Evolutionary conservation across 257 asterid genomes (phyloP), one percentile per base, ranked within the genome.

Genomic region (Forsythia suspensa): DNA sequence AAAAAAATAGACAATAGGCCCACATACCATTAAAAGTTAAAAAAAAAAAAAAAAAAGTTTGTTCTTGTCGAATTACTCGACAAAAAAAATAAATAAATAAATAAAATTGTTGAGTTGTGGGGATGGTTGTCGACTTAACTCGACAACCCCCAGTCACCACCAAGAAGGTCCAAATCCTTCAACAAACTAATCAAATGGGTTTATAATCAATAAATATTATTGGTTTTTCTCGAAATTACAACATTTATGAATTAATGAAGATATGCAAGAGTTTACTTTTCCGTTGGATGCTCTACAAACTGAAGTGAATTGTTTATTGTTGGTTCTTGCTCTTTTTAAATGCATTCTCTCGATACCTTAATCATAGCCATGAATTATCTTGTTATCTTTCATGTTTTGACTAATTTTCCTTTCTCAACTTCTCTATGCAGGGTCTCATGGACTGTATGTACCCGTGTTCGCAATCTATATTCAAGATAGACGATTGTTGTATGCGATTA

Each of bases 361-460:
- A n/a, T 15, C 16, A 3, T 41, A 57, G 8, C 24, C 44, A 5
- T 43, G 20, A 61, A 57, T 20, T 5, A 18, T 24, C 38, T 3
- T 61, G 16, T 61, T 3, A 9, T 8, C 37, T n/a, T 59, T 59
- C 39, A 3, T 10, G 51, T 40, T 70, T 63, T 36, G 77, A 75
- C 76, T 57, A 69, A 66, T 79, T 72, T 65, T 46, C 36, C 24
- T 40, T 57, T n/a, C 52, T 36, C 8, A 29, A 63, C 29, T 41
- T 63, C 18, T 37, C 4, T 29, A 7, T 67, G 82, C 84, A 84
- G 90, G 78, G 77, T 81, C 24, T n/a, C 55, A 5, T 46, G 71
- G 73, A 48, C 71, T 39, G 61, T 70, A 38, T 52, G 61, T 39
- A 65, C 70, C 80, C 1, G 67, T 73, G 48, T 61, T 73, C 70